Conservation (phyloP, 2,329 filamentous ascomycete genomes). For the Claviceps digitariae region DNA sequence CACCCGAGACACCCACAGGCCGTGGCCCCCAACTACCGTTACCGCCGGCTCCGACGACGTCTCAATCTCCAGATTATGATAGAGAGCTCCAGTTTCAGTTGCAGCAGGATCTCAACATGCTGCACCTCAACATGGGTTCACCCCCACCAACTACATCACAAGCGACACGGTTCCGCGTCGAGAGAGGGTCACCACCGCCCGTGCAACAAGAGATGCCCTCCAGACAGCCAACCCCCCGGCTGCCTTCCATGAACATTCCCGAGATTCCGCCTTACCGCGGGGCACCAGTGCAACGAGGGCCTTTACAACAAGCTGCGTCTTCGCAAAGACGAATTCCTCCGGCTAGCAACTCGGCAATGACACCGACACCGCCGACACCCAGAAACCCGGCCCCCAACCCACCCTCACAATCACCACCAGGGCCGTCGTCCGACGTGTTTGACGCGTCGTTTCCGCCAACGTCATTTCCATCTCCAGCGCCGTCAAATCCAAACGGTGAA, state of each 20-base stretch:
- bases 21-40: constrained; percentile 27
- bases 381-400: too few species aligned
- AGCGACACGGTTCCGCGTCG: constrained; percentile 1
- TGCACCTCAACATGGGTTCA: constrained; percentile 29
- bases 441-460: constrained; percentile 25
- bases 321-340: constrained; percentile 10
- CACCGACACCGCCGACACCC: constrained; percentile 9
- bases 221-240: constrained; percentile 18
- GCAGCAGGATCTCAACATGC: constrained; percentile 45
- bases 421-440: constrained; percentile 5
- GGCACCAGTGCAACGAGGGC: constrained; percentile 16
- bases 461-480: constrained; percentile 43
- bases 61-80: constrained; percentile 47
- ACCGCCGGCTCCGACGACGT: constrained; percentile 30
- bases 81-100: constrained; percentile 47
- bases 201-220: constrained; percentile 7
- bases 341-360: constrained; percentile 4
- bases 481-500: constrained; percentile 49
- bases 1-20: constrained; percentile 36
- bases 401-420: constrained; percentile 16
- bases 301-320: constrained; percentile 16
- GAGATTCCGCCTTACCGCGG: constrained; percentile 44
- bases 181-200: constrained; percentile 10
- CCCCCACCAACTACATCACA: constrained; percentile 1
- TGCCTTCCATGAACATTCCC: constrained; percentile 29